Conservation (phyloP, 306 rosid genomes). For the Benincasa hispida region DNA sequence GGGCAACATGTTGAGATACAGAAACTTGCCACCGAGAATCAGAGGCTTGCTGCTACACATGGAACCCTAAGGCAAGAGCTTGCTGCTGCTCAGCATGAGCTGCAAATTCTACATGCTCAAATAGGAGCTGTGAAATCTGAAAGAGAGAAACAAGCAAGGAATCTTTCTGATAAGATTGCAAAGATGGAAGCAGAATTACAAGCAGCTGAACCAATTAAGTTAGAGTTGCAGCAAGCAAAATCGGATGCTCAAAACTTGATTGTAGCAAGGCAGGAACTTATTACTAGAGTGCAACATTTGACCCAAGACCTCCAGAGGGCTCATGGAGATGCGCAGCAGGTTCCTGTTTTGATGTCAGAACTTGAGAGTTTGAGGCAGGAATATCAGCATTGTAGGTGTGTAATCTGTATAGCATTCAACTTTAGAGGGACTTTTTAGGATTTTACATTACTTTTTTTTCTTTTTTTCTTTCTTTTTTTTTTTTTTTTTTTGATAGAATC, state of each 20-base stretch:
- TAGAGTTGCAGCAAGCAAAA: slow-evolving; percentile 62
- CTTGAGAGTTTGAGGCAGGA: slow-evolving; percentile 75
- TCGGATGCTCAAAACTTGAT: slow-evolving; percentile 59
- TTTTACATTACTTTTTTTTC: no score
- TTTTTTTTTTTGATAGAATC: no score
- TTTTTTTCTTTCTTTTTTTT: no score
- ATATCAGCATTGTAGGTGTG: slow-evolving; percentile 84
- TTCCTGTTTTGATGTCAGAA: slow-evolving; percentile 61
- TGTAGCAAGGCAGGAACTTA: slow-evolving; percentile 59
- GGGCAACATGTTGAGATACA: slow-evolving; percentile 87
- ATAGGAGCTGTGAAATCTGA: slow-evolving; percentile 58
- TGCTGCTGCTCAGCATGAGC: slow-evolving; percentile 77
- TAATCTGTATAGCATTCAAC: slow-evolving; percentile 4
- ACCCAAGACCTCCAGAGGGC: slow-evolving; percentile 72
- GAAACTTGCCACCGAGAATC: slow-evolving; percentile 67
- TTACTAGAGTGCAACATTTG: slow-evolving; percentile 54
- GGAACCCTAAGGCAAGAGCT: slow-evolving; percentile 73
- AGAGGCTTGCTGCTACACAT: slow-evolving; percentile 71
- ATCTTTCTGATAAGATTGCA: slow-evolving; percentile 44
- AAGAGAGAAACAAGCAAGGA: slow-evolving; percentile 61
- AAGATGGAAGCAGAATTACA: slow-evolving; percentile 67
- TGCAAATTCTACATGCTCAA: slow-evolving; percentile 69
- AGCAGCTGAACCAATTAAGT: slow-evolving; percentile 44
- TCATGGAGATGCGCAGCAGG: slow-evolving; percentile 61
- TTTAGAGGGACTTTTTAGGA: background rate